These are phyloP conservation scores for Xylaria sp. DNA, from an alignment of 2,329 filamentous ascomycete species.

Conservation along the genomic window DNA sequence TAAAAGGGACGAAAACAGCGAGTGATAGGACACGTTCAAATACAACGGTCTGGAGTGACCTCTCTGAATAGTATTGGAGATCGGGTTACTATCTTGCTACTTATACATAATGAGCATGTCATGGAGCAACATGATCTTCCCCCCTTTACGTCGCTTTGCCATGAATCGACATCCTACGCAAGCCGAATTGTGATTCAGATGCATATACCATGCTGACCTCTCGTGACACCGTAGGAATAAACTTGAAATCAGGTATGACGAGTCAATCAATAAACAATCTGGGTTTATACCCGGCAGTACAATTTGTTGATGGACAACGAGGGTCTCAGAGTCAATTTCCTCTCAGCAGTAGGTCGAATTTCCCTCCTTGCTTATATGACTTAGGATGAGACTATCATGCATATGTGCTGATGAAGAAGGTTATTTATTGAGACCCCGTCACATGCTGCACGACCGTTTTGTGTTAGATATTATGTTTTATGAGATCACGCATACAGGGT, in stretches of 20 bases:
- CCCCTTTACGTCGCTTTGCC: not conserved
- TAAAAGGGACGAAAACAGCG: conserved; percentile 2
- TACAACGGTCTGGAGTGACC: not conserved
- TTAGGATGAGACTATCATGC: conserved; percentile 20
- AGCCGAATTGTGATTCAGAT: conserved; percentile 18
- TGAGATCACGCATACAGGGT: not conserved
- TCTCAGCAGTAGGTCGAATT: conserved; percentile 30
- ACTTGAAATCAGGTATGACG: conserved; percentile 23
- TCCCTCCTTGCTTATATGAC: conserved; percentile 8
- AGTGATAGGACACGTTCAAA: conserved; percentile 8
- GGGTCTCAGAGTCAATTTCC: conserved; percentile 3
- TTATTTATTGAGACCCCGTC: conserved; percentile 32
- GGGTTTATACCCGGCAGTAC: not conserved
- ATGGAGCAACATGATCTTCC: not conserved
- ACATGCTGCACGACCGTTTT: conserved; percentile 44
- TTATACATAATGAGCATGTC: conserved; percentile 20
- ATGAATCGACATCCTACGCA: not conserved
- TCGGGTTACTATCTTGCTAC: not conserved
- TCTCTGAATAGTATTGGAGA: not conserved
- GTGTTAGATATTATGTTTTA: conserved; percentile 31
- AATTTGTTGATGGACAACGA: not conserved
- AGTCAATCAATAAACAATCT: conserved; percentile 4
- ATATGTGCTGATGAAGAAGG: conserved; percentile 1
- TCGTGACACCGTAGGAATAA: conserved; percentile 23
- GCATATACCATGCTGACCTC: conserved; percentile 21